Evolutionary conservation across 116 monocot genomes (phyloP).

Genomic region (Zostera marina): DNA sequence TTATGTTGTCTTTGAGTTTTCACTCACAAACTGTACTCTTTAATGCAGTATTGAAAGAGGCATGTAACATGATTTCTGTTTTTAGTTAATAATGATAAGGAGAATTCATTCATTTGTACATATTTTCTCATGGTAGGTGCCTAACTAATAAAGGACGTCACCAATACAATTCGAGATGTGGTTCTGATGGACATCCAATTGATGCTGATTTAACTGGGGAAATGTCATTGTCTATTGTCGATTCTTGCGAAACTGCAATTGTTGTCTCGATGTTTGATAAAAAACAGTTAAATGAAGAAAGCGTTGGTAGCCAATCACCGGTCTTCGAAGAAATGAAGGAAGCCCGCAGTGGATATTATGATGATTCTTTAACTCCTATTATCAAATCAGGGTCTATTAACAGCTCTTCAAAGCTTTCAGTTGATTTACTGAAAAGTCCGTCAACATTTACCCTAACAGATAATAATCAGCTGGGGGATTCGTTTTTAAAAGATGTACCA

Average conservation of each 20-base stretch:
- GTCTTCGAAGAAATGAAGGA: background rate
- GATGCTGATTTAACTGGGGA: conserved; percentile 40
- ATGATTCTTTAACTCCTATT: background rate
- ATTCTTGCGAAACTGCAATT: conserved; percentile 88
- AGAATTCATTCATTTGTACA: background rate
- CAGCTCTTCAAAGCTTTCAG: background rate
- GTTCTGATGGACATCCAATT: conserved; percentile 14
- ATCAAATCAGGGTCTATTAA: background rate
- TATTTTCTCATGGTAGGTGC: conserved; percentile 34
- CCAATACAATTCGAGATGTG: conserved; percentile 16
- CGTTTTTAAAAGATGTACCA: background rate
- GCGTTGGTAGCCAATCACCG: conserved; percentile 2
- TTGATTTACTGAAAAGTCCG: background rate
- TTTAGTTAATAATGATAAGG: conserved; percentile 1
- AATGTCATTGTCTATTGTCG: conserved; percentile 76
- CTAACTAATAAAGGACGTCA: conserved; percentile 16
- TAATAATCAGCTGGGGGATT: background rate
- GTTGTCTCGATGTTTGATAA: conserved; percentile 73
- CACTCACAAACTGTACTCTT: background rate
- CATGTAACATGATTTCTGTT: conserved; percentile 1
- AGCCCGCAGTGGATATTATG: background rate
- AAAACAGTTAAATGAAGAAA: conserved; percentile 12
- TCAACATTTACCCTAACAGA: background rate
- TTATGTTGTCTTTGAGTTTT: background rate
- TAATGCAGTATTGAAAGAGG: background rate